phyloP scores from a whole-genome alignment of 2,329 filamentous ascomycete genomes.

The Arthrobotrys sinensis region DNA sequence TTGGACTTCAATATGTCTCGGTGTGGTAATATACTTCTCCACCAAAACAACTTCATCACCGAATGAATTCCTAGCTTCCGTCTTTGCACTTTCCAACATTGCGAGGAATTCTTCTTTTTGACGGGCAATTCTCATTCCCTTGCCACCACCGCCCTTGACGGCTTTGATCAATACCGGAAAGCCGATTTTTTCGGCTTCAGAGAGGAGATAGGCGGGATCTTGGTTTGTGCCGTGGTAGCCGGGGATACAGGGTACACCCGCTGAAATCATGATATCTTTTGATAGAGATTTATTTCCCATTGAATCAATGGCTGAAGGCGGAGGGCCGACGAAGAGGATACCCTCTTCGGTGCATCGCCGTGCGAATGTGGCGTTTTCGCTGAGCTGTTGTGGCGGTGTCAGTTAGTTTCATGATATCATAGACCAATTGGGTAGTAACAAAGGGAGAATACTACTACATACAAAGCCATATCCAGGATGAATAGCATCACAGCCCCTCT shows the following conservation, averaged over 20 bases:
- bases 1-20: slow-evolving; percentile 90
- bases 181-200: slow-evolving; percentile 79
- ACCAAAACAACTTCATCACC: slow-evolving; percentile 88
- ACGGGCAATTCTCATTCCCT: slow-evolving; percentile 84
- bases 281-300: slow-evolving; percentile 89
- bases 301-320: slow-evolving; percentile 73
- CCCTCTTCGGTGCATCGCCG: slow-evolving; percentile 89
- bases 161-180: slow-evolving; percentile 85
- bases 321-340: slow-evolving; percentile 93
- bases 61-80: slow-evolving; percentile 83
- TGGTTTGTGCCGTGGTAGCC: slow-evolving; percentile 94
- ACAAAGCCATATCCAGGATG: slow-evolving; percentile 88
- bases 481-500: slow-evolving; percentile 88
- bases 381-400: slow-evolving; percentile 71
- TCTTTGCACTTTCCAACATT: slow-evolving; percentile 80
- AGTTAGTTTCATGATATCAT: background rate
- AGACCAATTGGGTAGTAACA: background rate
- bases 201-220: slow-evolving; percentile 74
- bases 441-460: slow-evolving; percentile 1
- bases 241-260: slow-evolving; percentile 95
- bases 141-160: slow-evolving; percentile 84
- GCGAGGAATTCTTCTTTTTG: slow-evolving; percentile 78
- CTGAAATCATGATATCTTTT: slow-evolving; percentile 95
- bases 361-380: slow-evolving; percentile 93
- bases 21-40: slow-evolving; percentile 84